A percentile compares a stretch with the other conserved stretches of the same genome.
Evolutionary conservation across 495 filamentous ascomycete species (phyloP).

Genomic region (Xylaria scruposa): DNA sequence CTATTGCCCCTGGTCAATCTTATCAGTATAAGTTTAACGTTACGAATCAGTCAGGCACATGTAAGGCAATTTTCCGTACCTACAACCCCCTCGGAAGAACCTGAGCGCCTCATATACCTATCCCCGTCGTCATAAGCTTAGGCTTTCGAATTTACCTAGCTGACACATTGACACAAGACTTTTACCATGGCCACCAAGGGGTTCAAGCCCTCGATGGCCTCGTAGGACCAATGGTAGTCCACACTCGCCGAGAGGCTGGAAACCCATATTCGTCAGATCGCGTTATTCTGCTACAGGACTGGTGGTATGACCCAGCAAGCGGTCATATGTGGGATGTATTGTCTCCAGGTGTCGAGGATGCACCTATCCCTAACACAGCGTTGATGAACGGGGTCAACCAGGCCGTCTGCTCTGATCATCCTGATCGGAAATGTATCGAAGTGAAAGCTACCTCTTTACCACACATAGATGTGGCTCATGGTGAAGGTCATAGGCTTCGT

Average conservation of each 20-base stretch:
- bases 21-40: slow-evolving; percentile 55
- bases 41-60: slow-evolving; percentile 54
- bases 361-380: slow-evolving; percentile 66
- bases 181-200: slow-evolving; percentile 51
- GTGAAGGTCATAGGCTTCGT: slow-evolving; percentile 69
- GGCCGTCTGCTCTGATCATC: slow-evolving; percentile 55
- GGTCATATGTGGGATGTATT: slow-evolving; percentile 57
- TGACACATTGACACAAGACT: slow-evolving; percentile 40
- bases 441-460: slow-evolving; percentile 51
- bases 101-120: background rate
- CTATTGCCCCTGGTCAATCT: slow-evolving; percentile 62
- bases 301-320: slow-evolving; percentile 62
- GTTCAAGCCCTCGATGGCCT: slow-evolving; percentile 58
- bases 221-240: slow-evolving; percentile 63
- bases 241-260: slow-evolving; percentile 52
- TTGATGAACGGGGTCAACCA: slow-evolving; percentile 69
- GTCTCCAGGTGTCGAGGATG: slow-evolving; percentile 59
- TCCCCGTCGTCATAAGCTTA: background rate
- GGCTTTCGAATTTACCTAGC: slow-evolving; percentile 29
- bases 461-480: slow-evolving; percentile 50
- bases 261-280: slow-evolving; percentile 57
- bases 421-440: slow-evolving; percentile 53
- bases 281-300: slow-evolving; percentile 63
- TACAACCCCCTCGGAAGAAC: background rate
- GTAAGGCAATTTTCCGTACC: slow-evolving; percentile 32